Base-by-base conservation (phyloP, 2,329 filamentous ascomycete species). In the Cordyceps farinosa region DNA sequence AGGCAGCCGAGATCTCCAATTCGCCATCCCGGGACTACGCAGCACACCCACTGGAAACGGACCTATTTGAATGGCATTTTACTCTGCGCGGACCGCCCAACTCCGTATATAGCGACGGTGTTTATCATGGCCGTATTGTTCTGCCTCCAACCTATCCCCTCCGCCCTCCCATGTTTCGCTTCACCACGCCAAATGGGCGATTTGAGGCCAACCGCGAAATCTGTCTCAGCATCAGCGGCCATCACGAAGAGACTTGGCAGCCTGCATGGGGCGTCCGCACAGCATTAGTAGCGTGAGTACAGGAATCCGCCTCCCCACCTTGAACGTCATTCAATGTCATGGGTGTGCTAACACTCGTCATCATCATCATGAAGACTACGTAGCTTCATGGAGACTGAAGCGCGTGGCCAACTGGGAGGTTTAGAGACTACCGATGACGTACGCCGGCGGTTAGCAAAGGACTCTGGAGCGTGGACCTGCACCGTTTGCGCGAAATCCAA, bases 21-120 rank as follows among this genome's bases (percentile, higher is more conserved):
- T 84, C 90, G 44, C 92, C 94, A 5, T 95, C 91, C 2, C 82
- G 90, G 61, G 92, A 97, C 79, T 96, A 94, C 77, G 86, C 89
- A 69, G 95, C 94, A 47, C 82, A 88, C 4, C 95, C 95, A 0
- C 86, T 94, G 66, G 94, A 98, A 73, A 82, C 86, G 38, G 92
- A 98, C 77, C 87, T 99, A 61, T 97, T 97, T 78, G 93, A 98
- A 78, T 99, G 95, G 95, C 95, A 99, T 80, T 99, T 98, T 78
- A 99, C 95, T 0, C 83, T 99, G n/a, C 87, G 89, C 58, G 95
- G 95, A 0, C 93, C 94, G 0, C 94, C 94, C 0, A 81, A 85
- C 38, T 93, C 92, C 0, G 86, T 88, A 44, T 97, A 93, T 78
- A 86, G 87, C 51, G 80, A 82, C 38, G 95, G 95, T 54, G 85